phyloP scores from a whole-genome alignment of 768 basidiomycete genomes.

The Leucocoprinus sp. region DNA sequence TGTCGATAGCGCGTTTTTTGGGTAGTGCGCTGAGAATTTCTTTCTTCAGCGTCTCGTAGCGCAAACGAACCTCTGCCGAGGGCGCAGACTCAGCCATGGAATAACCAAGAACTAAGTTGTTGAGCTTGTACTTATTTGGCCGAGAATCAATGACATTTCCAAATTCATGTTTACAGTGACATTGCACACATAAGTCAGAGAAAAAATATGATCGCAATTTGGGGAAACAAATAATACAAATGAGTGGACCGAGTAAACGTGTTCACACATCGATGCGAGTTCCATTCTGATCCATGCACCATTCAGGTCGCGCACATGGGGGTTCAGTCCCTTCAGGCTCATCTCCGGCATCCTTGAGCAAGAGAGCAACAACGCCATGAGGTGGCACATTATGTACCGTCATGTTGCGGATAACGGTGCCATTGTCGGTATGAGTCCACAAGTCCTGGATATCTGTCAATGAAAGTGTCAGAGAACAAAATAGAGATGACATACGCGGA shows the following conservation, averaged over 20 bases:
- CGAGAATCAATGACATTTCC: no score
- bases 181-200: no score
- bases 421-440: constrained; percentile 67
- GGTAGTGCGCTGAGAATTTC: constrained; percentile 67
- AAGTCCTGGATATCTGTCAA: constrained; percentile 40
- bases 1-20: constrained; percentile 70
- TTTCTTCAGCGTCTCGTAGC: constrained; percentile 66
- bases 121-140: no score
- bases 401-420: constrained; percentile 56
- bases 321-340: constrained; percentile 54
- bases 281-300: constrained; percentile 57
- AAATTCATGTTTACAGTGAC: no score
- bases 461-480: not conserved
- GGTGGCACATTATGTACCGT: constrained; percentile 47
- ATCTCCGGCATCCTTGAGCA: constrained; percentile 58
- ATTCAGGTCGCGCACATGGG: constrained; percentile 45
- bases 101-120: no score
- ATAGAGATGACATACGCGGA: constrained; percentile 39
- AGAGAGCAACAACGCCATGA: constrained; percentile 61
- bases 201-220: no score
- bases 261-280: constrained; percentile 24
- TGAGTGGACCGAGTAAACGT: no score
- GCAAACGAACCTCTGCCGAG: constrained; percentile 59
- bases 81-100: constrained; percentile 36
- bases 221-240: no score